phyloP scores from a whole-genome alignment of 331 rosid genomes.

The Stylosanthes scabra region DNA sequence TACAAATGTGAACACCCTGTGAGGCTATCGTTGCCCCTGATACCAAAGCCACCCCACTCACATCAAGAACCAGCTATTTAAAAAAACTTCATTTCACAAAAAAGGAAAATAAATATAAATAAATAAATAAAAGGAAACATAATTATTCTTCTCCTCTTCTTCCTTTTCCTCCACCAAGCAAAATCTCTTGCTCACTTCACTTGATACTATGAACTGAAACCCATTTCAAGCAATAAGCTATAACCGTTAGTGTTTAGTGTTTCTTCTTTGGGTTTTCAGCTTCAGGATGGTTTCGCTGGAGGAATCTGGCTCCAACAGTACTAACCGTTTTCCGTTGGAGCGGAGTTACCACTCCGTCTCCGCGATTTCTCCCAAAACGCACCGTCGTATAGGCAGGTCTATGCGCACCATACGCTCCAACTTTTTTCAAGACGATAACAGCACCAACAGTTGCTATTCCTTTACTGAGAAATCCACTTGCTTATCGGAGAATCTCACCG shows the following conservation, averaged over 20 bases:
- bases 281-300: slow-evolving; percentile 79
- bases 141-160: slow-evolving; percentile 3
- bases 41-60: slow-evolving; percentile 41
- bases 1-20: slow-evolving; percentile 30
- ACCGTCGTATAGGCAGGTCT: slow-evolving; percentile 80
- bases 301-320: slow-evolving; percentile 65
- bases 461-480: slow-evolving; percentile 62
- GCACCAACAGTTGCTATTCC: slow-evolving; percentile 54
- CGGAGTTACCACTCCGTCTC: slow-evolving; percentile 50
- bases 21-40: background rate
- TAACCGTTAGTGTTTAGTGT: no score
- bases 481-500: slow-evolving; percentile 75
- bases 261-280: background rate
- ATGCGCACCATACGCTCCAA: slow-evolving; percentile 92
- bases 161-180: background rate
- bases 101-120: background rate
- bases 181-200: slow-evolving; percentile 31
- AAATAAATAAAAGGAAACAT: background rate
- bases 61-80: slow-evolving; percentile 49
- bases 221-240: background rate
- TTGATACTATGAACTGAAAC: slow-evolving; percentile 42
- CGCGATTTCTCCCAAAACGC: slow-evolving; percentile 52
- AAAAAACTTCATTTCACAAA: slow-evolving; percentile 12
- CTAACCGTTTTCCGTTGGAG: slow-evolving; percentile 63
- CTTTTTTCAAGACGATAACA: slow-evolving; percentile 66